phyloP scores from a whole-genome alignment of 1,139 yeast species.

The Kodamaea fungicola region DNA sequence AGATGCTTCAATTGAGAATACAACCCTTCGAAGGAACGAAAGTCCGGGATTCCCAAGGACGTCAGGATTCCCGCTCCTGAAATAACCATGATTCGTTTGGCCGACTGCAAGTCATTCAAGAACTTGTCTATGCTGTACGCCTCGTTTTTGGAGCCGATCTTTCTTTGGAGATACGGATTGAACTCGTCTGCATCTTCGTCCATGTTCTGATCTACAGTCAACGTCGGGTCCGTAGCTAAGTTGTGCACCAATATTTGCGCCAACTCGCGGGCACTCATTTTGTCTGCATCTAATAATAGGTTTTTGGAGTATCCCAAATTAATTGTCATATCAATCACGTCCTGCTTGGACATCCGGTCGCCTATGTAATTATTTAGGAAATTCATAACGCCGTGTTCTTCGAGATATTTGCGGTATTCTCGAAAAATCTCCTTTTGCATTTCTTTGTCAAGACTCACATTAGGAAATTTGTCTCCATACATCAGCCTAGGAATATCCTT shows the following conservation, averaged over 20 bases:
- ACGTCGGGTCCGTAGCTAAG: constrained; percentile 1
- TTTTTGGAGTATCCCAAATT: constrained; percentile 17
- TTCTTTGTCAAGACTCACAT: background rate
- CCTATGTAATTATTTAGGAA: constrained; percentile 18
- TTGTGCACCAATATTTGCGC: constrained; percentile 1
- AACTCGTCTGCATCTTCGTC: background rate
- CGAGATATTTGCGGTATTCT: constrained; percentile 13
- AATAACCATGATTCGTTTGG: constrained; percentile 63
- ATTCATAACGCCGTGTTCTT: constrained; percentile 13
- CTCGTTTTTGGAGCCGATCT: constrained; percentile 2
- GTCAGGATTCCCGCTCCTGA: constrained; percentile 98
- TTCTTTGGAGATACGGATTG: constrained; percentile 6
- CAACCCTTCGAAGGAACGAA: constrained; percentile 85
- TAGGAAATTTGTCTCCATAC: no score
- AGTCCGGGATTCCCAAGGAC: constrained; percentile 90
- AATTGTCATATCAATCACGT: constrained; percentile 14
- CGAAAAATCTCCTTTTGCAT: background rate
- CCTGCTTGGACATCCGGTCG: constrained; percentile 12
- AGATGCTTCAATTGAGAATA: constrained; percentile 62
- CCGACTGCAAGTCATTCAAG: constrained; percentile 8
- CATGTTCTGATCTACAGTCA: background rate
- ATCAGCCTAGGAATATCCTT: no score
- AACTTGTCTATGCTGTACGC: constrained; percentile 7
- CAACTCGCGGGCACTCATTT: background rate
- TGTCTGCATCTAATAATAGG: background rate